Percentiles rank a stretch among this genome's conserved stretches.
phyloP scores from a whole-genome alignment of 139 green algal genomes.

The Coelastrella sp. region DNA sequence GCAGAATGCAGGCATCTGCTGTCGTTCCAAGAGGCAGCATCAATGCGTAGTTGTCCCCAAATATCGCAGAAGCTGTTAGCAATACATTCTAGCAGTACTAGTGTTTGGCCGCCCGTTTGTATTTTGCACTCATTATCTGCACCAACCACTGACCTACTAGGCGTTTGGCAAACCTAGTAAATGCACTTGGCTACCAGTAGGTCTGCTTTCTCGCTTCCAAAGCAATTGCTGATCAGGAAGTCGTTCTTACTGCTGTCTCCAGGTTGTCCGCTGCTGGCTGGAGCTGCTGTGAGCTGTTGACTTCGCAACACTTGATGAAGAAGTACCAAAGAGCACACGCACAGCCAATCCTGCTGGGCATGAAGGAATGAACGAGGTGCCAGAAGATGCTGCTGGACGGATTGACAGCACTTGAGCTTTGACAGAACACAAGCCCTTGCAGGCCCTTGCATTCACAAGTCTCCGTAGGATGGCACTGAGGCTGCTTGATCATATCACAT shows the following conservation, averaged over 20 bases:
- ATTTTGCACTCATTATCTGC: background rate
- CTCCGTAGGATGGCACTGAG: no score
- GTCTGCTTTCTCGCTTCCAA: background rate
- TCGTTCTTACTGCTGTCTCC: background rate
- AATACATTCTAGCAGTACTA: background rate
- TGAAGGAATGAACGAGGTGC: background rate
- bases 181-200: background rate
- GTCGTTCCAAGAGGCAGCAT: background rate
- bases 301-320: background rate
- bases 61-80: background rate
- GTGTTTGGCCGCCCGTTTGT: background rate
- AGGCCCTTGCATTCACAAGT: no score
- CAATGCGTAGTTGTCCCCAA: background rate
- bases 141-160: no score
- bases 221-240: background rate
- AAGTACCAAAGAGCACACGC: conserved; percentile 1
- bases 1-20: background rate
- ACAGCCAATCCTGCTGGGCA: conserved; percentile 20
- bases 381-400: no score
- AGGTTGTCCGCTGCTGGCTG: conserved; percentile 31
- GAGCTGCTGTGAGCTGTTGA: background rate
- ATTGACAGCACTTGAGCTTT: no score
- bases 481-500: no score
- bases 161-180: background rate
- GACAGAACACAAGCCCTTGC: no score